phyloP scores from a whole-genome alignment of 345 rosid species.

The Salix brachista region DNA sequence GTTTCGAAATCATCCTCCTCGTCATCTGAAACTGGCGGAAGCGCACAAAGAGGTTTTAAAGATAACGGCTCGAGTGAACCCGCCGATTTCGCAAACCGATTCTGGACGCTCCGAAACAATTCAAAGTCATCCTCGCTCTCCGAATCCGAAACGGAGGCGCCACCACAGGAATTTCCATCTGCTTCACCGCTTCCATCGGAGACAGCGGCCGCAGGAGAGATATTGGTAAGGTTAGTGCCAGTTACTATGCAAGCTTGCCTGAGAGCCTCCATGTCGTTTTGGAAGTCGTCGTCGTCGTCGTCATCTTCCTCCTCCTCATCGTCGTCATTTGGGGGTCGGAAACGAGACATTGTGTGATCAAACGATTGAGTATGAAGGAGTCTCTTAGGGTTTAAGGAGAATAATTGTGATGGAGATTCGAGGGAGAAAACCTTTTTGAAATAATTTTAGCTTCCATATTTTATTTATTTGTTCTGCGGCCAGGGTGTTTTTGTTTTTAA shows the following conservation, averaged over 20 bases:
- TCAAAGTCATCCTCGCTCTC: constrained; percentile 63
- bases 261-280: constrained; percentile 75
- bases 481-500: too few species aligned
- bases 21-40: constrained; percentile 42
- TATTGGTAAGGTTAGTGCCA: constrained; percentile 32
- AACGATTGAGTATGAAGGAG: too few species aligned
- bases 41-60: constrained; percentile 26
- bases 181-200: constrained; percentile 1
- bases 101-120: constrained; percentile 49
- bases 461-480: too few species aligned
- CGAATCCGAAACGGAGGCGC: constrained; percentile 30
- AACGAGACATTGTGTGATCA: constrained; percentile 1
- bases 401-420: too few species aligned
- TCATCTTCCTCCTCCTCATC: constrained; percentile 40
- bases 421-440: too few species aligned
- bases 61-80: constrained; percentile 36
- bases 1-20: constrained; percentile 70
- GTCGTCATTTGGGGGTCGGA: constrained; percentile 21
- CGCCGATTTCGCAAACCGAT: constrained; percentile 36
- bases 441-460: too few species aligned
- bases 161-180: background rate
- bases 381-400: too few species aligned
- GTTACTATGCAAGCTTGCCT: constrained; percentile 60
- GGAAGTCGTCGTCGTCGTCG: constrained; percentile 43
- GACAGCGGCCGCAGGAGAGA: background rate